Conservation (phyloP, 1,284 basidiomycete genomes). For the Rhodotorula sp. region DNA sequence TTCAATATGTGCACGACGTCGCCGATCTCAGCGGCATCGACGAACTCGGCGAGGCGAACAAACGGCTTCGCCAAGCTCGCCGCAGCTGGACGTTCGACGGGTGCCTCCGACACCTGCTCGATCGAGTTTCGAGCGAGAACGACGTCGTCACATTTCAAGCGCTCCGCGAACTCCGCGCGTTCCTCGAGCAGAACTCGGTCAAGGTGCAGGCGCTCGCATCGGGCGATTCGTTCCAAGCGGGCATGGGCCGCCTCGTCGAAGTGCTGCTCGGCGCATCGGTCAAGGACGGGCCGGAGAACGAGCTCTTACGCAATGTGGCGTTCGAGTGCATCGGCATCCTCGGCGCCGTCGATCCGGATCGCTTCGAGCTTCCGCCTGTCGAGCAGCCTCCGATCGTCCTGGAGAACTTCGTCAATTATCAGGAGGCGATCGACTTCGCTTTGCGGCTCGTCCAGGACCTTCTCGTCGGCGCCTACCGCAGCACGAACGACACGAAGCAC, state of each 20-base stretch:
- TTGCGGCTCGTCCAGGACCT: slow-evolving; percentile 82
- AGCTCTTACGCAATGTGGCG: slow-evolving; percentile 66
- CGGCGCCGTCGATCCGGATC: slow-evolving; percentile 94
- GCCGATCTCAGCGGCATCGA: slow-evolving; percentile 72
- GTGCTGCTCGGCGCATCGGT: slow-evolving; percentile 71
- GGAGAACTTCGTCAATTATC: slow-evolving; percentile 78
- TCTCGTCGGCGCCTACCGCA: slow-evolving; percentile 87
- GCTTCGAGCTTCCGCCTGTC: slow-evolving; percentile 69
- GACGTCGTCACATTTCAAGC: slow-evolving; percentile 74
- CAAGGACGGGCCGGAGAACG: slow-evolving; percentile 65
- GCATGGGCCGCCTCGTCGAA: slow-evolving; percentile 70
- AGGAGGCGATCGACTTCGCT: slow-evolving; percentile 78
- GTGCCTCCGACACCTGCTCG: slow-evolving; percentile 69
- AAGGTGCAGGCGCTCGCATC: slow-evolving; percentile 54
- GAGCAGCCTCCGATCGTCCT: slow-evolving; percentile 72
- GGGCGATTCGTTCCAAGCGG: slow-evolving; percentile 82
- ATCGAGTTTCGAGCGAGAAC: slow-evolving; percentile 78
- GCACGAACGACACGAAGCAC: slow-evolving; percentile 90
- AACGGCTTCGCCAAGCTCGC: slow-evolving; percentile 59
- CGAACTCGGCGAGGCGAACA: slow-evolving; percentile 61
- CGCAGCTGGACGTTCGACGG: slow-evolving; percentile 59
- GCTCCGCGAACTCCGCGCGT: slow-evolving; percentile 52
- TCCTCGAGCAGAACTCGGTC: slow-evolving; percentile 43
- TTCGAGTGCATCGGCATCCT: slow-evolving; percentile 92
- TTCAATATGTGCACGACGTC: slow-evolving; percentile 68